A percentile compares a stretch with the other conserved stretches of the same genome.
Conservation (phyloP, 352 stramenopile genomes). For the Aphanomyces astaci region DNA sequence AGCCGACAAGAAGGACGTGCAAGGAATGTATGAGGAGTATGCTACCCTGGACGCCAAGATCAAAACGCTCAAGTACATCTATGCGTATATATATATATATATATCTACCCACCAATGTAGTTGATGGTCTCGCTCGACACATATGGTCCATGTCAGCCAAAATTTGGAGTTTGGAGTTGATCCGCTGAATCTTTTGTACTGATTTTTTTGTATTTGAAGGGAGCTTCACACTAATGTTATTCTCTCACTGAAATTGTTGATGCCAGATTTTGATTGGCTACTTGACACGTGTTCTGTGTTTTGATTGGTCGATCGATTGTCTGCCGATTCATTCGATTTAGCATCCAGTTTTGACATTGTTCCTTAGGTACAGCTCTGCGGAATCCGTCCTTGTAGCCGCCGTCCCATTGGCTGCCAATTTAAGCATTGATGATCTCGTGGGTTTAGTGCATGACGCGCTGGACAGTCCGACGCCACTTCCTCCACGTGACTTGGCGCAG, state of each 20-base stretch:
- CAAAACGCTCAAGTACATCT: slow-evolving; percentile 19
- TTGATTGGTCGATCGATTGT: too few relatives aligned
- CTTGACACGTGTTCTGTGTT: too few relatives aligned
- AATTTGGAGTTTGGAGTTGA: too few relatives aligned
- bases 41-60: slow-evolving; percentile 6
- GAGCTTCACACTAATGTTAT: too few relatives aligned
- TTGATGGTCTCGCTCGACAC: not conserved
- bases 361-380: not conserved
- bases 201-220: too few relatives aligned
- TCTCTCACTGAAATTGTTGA: not conserved
- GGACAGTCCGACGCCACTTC: not conserved
- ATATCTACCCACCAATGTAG: not conserved
- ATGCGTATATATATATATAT: not conserved
- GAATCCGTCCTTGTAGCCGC: not conserved
- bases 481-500: not conserved
- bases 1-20: slow-evolving; percentile 16
- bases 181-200: too few relatives aligned
- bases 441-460: not conserved
- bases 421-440: not conserved
- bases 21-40: slow-evolving; percentile 18
- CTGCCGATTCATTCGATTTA: too few relatives aligned
- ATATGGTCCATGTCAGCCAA: too few relatives aligned
- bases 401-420: not conserved
- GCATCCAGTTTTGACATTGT: not conserved
- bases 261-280: too few relatives aligned